phyloP scores from a whole-genome alignment of 768 basidiomycete species.

The Lactarius psammicola region DNA sequence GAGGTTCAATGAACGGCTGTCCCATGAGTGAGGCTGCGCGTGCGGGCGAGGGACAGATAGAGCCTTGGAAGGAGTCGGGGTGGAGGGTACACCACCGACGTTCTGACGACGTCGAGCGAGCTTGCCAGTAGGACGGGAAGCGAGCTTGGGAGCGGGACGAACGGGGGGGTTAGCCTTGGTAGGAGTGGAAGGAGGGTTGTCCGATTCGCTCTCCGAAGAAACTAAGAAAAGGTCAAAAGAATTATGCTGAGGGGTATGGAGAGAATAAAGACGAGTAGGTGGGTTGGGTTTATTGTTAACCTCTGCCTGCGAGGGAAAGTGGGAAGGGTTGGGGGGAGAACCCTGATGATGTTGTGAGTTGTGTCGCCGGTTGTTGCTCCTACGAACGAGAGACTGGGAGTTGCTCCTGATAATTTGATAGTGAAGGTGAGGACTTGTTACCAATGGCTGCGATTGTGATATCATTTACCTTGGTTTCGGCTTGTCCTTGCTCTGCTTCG shows the following conservation, averaged over 20 bases:
- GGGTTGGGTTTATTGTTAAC: constrained; percentile 35
- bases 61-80: constrained; percentile 45
- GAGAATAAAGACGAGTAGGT: constrained; percentile 32
- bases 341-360: constrained; percentile 52
- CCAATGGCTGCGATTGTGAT: not conserved
- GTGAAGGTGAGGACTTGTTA: not conserved
- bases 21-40: constrained; percentile 16
- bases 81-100: constrained; percentile 32
- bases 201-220: constrained; percentile 39
- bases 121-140: constrained; percentile 52
- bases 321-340: constrained; percentile 51
- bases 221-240: constrained; percentile 51
- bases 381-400: constrained; percentile 44
- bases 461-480: constrained; percentile 41
- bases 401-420: constrained; percentile 40
- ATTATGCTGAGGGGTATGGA: constrained; percentile 39
- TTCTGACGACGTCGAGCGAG: constrained; percentile 57
- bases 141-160: constrained; percentile 42
- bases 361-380: constrained; percentile 45
- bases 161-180: constrained; percentile 32
- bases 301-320: constrained; percentile 67
- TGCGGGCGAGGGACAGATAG: constrained; percentile 50
- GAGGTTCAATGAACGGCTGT: constrained; percentile 31
- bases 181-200: constrained; percentile 37
- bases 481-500: constrained; percentile 46